phyloP scores from a whole-genome alignment of 2,329 filamentous ascomycete genomes.

The Didymella keratinophila region DNA sequence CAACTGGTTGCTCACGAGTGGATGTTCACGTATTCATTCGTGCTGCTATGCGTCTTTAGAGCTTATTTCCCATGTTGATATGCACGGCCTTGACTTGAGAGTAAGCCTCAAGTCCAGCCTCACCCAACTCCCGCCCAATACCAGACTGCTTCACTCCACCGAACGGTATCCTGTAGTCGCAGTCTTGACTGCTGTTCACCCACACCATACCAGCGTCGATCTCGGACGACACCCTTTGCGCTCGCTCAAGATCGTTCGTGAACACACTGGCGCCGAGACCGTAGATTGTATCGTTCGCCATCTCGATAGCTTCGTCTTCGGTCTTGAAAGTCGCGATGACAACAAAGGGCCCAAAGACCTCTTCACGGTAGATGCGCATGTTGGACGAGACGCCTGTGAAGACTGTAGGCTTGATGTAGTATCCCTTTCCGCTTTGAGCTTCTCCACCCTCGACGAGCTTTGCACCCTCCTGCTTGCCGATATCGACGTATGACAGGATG shows the following conservation, averaged over 20 bases:
- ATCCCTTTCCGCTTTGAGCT: conserved; percentile 51
- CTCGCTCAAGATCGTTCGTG: conserved; percentile 60
- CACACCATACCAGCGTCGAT: conserved; percentile 53
- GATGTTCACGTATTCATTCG: too few species aligned
- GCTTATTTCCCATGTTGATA: conserved; percentile 22
- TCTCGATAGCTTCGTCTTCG: conserved; percentile 18
- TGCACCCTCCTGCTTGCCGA: conserved; percentile 57
- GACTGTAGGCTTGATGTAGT: conserved; percentile 48
- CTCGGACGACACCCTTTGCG: conserved; percentile 51
- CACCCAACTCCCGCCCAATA: conserved; percentile 64
- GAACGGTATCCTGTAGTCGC: conserved; percentile 45
- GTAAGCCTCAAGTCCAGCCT: conserved; percentile 21
- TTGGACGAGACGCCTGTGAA: conserved; percentile 36
- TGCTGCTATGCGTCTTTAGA: conserved; percentile 2
- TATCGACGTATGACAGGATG: conserved; percentile 54
- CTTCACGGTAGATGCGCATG: conserved; percentile 19
- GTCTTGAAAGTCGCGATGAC: conserved; percentile 18
- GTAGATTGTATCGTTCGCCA: conserved; percentile 20
- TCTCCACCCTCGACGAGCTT: conserved; percentile 59
- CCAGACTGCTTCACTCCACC: conserved; percentile 64
- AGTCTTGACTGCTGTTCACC: conserved; percentile 51
- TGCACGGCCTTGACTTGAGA: conserved; percentile 25
- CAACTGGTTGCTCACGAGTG: too few species aligned
- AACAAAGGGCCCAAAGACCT: conserved; percentile 19
- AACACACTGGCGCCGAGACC: conserved; percentile 75